Percentiles rank a stretch among this genome's conserved stretches.
Conservation (phyloP, 2,329 filamentous ascomycete genomes). For the Colletotrichum sp. region DNA sequence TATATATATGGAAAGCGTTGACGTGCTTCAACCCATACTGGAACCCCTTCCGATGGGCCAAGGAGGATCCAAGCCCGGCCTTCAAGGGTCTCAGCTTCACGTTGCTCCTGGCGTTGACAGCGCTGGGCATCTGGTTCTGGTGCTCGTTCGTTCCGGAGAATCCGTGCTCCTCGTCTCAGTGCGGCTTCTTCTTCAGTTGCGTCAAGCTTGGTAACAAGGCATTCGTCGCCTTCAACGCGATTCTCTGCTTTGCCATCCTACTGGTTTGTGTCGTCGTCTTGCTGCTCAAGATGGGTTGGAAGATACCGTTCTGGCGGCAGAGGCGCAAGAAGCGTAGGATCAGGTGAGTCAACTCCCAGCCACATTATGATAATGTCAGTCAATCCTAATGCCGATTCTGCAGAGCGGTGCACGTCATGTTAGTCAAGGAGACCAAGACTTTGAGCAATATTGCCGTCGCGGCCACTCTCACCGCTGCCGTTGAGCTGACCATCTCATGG, state of each 20-base stretch:
- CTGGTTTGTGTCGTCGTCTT: constrained; percentile 26
- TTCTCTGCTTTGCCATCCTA: constrained; percentile 33
- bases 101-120: constrained; percentile 29
- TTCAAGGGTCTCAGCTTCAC: constrained; percentile 29
- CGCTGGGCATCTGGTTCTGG: constrained; percentile 37
- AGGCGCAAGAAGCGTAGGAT: constrained; percentile 24
- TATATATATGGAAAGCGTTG: constrained; percentile 35
- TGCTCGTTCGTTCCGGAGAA: constrained; percentile 27
- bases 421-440: constrained; percentile 28
- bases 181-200: constrained; percentile 36
- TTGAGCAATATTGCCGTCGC: constrained; percentile 30
- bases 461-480: constrained; percentile 24
- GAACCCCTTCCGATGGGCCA: constrained; percentile 32
- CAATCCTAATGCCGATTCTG: background rate
- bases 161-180: constrained; percentile 27
- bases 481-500: constrained; percentile 38
- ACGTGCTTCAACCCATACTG: constrained; percentile 34
- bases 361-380: background rate
- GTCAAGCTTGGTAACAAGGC: constrained; percentile 28
- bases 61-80: constrained; percentile 28
- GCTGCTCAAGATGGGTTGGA: constrained; percentile 28
- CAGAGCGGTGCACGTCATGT: constrained; percentile 21
- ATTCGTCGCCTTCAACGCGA: constrained; percentile 32
- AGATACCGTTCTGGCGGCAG: constrained; percentile 16
- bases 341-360: constrained; percentile 19